Evolutionary conservation across 129 eudicot species (phyloP).

Genomic region (Lonicera japonica): DNA sequence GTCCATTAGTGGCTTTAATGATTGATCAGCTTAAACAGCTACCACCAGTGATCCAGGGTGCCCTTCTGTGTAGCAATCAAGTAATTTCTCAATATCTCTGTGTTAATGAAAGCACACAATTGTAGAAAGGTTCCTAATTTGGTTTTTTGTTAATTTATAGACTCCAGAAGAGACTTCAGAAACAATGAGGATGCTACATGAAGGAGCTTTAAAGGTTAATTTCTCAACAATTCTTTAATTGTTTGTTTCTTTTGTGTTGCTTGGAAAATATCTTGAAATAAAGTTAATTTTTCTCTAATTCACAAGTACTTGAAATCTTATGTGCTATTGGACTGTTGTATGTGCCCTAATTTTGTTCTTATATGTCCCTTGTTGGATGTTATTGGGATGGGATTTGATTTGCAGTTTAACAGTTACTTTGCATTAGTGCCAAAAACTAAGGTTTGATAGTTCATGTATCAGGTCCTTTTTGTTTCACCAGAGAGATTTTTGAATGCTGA

Average conservation of each 20-base stretch:
- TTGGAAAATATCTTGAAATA: constrained; percentile 1
- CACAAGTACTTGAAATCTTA: not conserved
- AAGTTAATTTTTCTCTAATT: not conserved
- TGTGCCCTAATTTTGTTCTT: not conserved
- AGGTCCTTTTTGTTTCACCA: constrained; percentile 97
- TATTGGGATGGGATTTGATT: constrained; percentile 1
- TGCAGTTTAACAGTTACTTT: not conserved
- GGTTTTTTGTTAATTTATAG: constrained; percentile 33
- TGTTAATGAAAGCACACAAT: not conserved
- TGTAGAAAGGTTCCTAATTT: constrained; percentile 7
- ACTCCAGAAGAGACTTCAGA: constrained; percentile 64
- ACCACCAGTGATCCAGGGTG: constrained; percentile 71
- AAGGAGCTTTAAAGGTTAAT: constrained; percentile 73
- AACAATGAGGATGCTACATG: constrained; percentile 57
- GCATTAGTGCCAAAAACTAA: constrained; percentile 5
- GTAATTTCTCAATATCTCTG: constrained; percentile 25
- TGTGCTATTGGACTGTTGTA: not conserved
- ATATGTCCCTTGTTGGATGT: not conserved
- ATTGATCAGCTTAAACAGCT: constrained; percentile 88
- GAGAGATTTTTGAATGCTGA: constrained; percentile 84
- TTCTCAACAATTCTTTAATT: not conserved
- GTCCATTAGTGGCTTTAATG: constrained; percentile 91
- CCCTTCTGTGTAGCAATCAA: constrained; percentile 79
- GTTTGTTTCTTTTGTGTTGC: not conserved
- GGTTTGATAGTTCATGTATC: constrained; percentile 23